Base-by-base conservation (phyloP, 1,284 basidiomycete genomes). In the Heimioporus retisporus region DNA sequence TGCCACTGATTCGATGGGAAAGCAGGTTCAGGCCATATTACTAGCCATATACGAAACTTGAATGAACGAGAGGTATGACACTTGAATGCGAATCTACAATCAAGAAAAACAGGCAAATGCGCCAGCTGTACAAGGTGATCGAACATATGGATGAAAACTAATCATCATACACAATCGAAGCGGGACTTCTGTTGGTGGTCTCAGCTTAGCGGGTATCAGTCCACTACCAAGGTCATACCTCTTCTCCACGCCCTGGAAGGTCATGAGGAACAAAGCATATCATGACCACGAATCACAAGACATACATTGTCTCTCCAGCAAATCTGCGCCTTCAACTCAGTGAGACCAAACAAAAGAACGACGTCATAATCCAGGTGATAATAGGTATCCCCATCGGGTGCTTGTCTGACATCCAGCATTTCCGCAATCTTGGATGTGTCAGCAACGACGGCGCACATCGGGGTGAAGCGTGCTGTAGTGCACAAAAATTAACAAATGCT, bases 321-420 rank as follows among this genome's bases (percentile, higher is more conserved):
- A 40, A 72, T 68, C 46, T 72, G 70, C 1, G 70, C 71, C 25
- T 61, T 72, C 6, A 72, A 23, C n/a, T 71, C 70, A 3, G 70
- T 68, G n/a, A 72, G 62, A 31, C 70, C 71, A 55, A 72, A 72
- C 15, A 72, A 67, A 15, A 71, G 59, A 13, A 72, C 44, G 14
- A 71, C 56, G 0, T 62, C 61, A 18, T 21, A 64, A 3, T 63
- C 16, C 50, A 46, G 2, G 5, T 4, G 2, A 55, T 72, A 72
- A 60, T 66, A 72, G 18, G 43, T 16, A 3, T 6, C 15, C 3
- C 65, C 68, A 18, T 48, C 40, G 6, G 31, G 31, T 23, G 54
- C 56, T 5, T 1, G 1, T 43, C 28, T 51, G 0, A 64, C 64
- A 13, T 3, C 43, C 4, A 72, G 19, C 18, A 60, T 55, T 15